These are phyloP conservation scores for Sporothrix schenckii DNA, from an alignment of 2,329 filamentous ascomycete species.

Conservation along the genomic window DNA sequence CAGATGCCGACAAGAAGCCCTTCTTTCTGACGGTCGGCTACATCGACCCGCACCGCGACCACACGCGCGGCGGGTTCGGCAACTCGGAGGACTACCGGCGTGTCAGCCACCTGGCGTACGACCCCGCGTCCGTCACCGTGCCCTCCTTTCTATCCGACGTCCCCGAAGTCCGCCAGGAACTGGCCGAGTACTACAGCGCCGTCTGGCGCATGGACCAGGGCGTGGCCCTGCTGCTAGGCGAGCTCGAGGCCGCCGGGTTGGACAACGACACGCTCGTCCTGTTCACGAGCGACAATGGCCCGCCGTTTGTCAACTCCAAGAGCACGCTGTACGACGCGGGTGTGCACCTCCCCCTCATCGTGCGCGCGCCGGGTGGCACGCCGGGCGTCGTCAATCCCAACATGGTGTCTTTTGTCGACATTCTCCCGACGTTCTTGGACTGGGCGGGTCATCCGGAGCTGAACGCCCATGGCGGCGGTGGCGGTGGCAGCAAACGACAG, in stretches of 20 bases:
- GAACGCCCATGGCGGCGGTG: conserved; percentile 42
- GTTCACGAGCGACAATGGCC: conserved; percentile 53
- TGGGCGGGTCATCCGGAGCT: neutral
- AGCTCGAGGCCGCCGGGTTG: conserved; percentile 42
- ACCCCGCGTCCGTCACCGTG: conserved; percentile 37
- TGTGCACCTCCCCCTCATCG: conserved; percentile 47
- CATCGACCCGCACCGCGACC: conserved; percentile 52
- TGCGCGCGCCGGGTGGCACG: conserved; percentile 38
- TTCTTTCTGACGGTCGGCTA: conserved; percentile 53
- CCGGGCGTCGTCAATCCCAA: conserved; percentile 4
- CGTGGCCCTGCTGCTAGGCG: conserved; percentile 46
- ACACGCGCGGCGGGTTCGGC: conserved; percentile 22
- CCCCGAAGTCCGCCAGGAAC: conserved; percentile 46
- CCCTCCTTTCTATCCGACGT: conserved; percentile 47
- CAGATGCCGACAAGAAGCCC: conserved; percentile 38
- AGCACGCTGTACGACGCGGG: conserved; percentile 54
- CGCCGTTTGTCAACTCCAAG: conserved; percentile 55
- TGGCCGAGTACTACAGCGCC: conserved; percentile 48
- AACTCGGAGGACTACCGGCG: conserved; percentile 39
- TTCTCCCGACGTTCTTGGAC: neutral
- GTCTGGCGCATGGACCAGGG: conserved; percentile 49
- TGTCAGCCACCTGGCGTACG: neutral
- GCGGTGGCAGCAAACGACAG: conserved; percentile 39
- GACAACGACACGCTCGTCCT: conserved; percentile 47
- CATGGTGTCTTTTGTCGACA: conserved; percentile 8